Evolutionary conservation across 192 early-diverging fungal genomes (phyloP).

Genomic region (Dimargaris verticillata): DNA sequence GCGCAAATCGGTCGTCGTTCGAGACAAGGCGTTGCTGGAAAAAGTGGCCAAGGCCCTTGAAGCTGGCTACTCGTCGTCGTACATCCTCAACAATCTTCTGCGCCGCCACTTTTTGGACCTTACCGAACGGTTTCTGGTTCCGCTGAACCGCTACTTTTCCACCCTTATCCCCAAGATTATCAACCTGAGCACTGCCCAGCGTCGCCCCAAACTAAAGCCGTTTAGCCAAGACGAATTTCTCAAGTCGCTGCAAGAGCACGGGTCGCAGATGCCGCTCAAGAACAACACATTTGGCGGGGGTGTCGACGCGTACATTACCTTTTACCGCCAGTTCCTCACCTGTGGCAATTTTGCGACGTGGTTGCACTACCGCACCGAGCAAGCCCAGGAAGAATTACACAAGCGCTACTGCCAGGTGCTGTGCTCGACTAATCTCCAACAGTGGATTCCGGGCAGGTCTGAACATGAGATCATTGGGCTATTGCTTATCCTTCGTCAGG

Average conservation of each 20-base stretch:
- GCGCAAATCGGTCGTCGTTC: conserved; percentile 61
- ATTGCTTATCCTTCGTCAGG: neutral
- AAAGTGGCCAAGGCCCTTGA: conserved; percentile 54
- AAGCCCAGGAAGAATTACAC: conserved; percentile 67
- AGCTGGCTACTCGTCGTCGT: conserved; percentile 49
- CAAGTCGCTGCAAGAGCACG: conserved; percentile 36
- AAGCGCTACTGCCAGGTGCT: conserved; percentile 58
- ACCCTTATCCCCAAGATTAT: conserved; percentile 59
- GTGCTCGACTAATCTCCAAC: conserved; percentile 20
- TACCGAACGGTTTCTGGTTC: conserved; percentile 84
- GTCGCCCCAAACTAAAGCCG: conserved; percentile 49
- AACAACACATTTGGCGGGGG: neutral
- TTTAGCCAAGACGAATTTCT: conserved; percentile 66
- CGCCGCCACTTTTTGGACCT: conserved; percentile 84
- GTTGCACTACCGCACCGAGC: conserved; percentile 64
- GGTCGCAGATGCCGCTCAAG: conserved; percentile 13
- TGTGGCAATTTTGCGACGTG: conserved; percentile 94
- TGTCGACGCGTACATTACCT: conserved; percentile 13
- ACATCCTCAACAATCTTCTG: conserved; percentile 79
- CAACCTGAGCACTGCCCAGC: conserved; percentile 15
- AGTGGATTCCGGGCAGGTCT: neutral
- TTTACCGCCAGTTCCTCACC: conserved; percentile 79
- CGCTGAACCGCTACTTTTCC: conserved; percentile 87
- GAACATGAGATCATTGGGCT: neutral
- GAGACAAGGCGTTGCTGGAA: conserved; percentile 69